Evolutionary conservation across 164 flowering plant species (phyloP).

Genomic region (Umbellularia californica): DNA sequence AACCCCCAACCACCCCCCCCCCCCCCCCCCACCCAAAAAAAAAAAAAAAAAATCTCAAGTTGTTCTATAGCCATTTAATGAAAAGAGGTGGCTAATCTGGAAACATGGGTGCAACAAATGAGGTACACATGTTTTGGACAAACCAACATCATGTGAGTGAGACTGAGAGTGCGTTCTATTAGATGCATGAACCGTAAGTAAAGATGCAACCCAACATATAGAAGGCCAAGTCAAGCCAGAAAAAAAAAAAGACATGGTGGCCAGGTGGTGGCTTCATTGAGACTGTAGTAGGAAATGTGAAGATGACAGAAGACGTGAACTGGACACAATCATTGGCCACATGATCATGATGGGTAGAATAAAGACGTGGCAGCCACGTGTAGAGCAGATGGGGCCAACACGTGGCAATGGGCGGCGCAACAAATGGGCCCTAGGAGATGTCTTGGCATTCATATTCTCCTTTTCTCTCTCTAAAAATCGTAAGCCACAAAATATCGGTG

Average conservation of each 20-base stretch:
- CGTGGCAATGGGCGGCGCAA: conserved; percentile 49
- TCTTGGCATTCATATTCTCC: background rate
- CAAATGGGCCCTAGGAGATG: conserved; percentile 19
- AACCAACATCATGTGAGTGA: background rate
- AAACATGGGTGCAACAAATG: too few relatives aligned
- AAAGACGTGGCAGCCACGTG: conserved; percentile 29
- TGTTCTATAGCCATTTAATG: too few relatives aligned
- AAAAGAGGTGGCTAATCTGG: too few relatives aligned
- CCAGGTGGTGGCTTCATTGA: conserved; percentile 8
- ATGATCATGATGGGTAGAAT: conserved; percentile 28
- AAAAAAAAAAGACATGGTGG: background rate
- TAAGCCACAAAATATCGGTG: conserved; percentile 39
- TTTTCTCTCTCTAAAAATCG: conserved; percentile 16
- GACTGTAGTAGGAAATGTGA: conserved; percentile 1
- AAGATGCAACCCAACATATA: background rate
- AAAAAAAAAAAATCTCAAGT: too few relatives aligned
- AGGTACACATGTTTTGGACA: background rate
- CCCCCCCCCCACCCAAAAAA: too few relatives aligned
- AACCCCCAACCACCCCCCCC: background rate
- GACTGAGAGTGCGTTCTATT: background rate
- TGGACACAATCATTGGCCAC: conserved; percentile 28
- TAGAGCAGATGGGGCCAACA: conserved; percentile 16
- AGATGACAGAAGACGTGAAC: background rate
- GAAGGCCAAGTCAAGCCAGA: background rate
- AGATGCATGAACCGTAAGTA: background rate